Evolutionary conservation across 257 asterid species (phyloP).

Genomic region (Jasminum sambac): DNA sequence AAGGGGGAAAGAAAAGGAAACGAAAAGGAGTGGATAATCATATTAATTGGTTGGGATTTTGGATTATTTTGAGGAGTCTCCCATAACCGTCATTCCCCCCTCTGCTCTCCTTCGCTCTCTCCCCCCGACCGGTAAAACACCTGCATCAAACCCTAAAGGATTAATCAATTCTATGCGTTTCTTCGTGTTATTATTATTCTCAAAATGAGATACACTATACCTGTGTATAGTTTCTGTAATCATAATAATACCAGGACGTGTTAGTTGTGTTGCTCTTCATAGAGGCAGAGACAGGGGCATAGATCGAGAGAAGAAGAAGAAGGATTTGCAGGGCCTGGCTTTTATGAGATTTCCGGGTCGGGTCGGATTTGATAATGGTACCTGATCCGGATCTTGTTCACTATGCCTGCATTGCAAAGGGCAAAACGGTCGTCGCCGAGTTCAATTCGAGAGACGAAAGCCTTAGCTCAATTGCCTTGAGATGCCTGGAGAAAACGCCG

Average conservation of each 20-base stretch:
- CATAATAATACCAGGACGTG: neutral
- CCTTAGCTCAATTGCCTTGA: slow-evolving; percentile 64
- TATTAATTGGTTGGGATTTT: neutral
- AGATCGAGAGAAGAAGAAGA: neutral
- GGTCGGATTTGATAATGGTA: slow-evolving; percentile 41
- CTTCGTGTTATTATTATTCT: too few relatives aligned
- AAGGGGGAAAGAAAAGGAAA: too few relatives aligned
- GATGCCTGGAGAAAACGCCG: slow-evolving; percentile 75
- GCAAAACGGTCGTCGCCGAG: slow-evolving; percentile 65
- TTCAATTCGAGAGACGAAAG: slow-evolving; percentile 78
- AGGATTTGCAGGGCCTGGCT: neutral
- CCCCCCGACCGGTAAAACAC: slow-evolving; percentile 41
- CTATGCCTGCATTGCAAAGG: slow-evolving; percentile 78
- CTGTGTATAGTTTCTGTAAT: neutral
- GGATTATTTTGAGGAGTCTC: neutral
- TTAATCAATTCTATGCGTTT: neutral
- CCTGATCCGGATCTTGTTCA: slow-evolving; percentile 55
- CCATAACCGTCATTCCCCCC: neutral
- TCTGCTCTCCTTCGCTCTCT: slow-evolving; percentile 14
- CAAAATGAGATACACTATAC: neutral
- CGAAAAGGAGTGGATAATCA: too few relatives aligned
- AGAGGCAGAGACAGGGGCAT: neutral
- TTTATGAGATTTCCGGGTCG: slow-evolving; percentile 13
- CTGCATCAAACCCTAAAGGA: slow-evolving; percentile 33
- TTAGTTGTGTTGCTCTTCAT: neutral